Evolutionary conservation across 2,329 filamentous ascomycete species (phyloP), one percentile per base, ranked within the genome.

Genomic region (Chaetomium olivaceum): DNA sequence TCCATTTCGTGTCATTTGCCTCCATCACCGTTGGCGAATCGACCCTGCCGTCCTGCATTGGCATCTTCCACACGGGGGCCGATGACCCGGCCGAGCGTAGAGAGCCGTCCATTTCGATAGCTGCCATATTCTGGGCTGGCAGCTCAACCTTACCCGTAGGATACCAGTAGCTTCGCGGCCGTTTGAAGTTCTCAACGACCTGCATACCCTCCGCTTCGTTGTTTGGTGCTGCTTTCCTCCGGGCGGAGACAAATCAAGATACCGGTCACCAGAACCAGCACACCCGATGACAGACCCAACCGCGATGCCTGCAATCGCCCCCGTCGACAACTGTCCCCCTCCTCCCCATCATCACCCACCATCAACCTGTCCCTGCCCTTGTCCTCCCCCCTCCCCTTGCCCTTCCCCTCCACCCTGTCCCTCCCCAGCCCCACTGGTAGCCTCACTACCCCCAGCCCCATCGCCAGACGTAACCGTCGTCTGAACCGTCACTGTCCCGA

Each of bases 401-500:
- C n/a, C 50, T 11, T 21, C 3, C 12, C 50, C n/a, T 12, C 50
- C 50, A 6, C 21, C 48, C 48, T 25, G 16, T 9, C n/a, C 50
- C 11, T 25, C 2, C 16, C 51, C 21, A 23, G 14, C 51, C 25
- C 27, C 51, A 14, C 50, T 23, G 7, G 50, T 43, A 19, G 33
- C 23, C 39, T 11, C 14, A n/a, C 27, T 6, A 1, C 27, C 23
- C 56, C 56, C 39, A 11, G 9, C 19, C 31, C 55, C 36, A 29
- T 29, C 3, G 3, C 27, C 27, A 29, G 19, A 4, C 14, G 50
- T 55, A 16, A 55, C 50, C 50, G 59, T 66, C 6, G 58, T 62
- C 52, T 55, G 23, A 1, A 62, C 36, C 7, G 65, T 67, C 14
- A 67, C 58, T 1, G 62, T 67, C 21, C 58, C 59, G 23, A 64